These are phyloP conservation scores for Coemansia sp. DNA, from an alignment of 192 early-diverging fungal species.

Conservation along the genomic window DNA sequence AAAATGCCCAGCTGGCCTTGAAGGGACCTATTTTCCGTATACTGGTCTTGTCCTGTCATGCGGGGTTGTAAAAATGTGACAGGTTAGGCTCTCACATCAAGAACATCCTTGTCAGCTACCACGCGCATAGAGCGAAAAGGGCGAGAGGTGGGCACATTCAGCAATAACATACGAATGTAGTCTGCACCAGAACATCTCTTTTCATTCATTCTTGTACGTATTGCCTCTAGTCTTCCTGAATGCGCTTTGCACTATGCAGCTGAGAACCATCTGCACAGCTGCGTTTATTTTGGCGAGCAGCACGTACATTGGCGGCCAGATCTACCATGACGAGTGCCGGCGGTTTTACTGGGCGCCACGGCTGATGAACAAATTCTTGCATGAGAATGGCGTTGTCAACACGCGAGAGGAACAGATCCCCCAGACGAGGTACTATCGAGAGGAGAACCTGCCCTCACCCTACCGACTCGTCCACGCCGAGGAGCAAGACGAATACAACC, in stretches of 20 bases:
- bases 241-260: background rate
- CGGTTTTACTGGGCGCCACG: constrained; percentile 47
- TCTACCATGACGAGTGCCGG: constrained; percentile 43
- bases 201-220: too few relatives aligned
- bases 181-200: too few relatives aligned
- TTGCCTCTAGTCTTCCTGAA: too few relatives aligned
- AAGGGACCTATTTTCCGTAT: too few relatives aligned
- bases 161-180: too few relatives aligned
- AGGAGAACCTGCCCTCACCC: constrained; percentile 41
- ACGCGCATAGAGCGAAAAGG: too few relatives aligned
- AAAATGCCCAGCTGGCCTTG: too few relatives aligned
- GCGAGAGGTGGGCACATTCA: too few relatives aligned
- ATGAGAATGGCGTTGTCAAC: constrained; percentile 43
- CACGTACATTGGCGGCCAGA: constrained; percentile 16
- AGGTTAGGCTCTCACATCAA: too few relatives aligned
- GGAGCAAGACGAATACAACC: constrained; percentile 42
- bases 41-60: too few relatives aligned
- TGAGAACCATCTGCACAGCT: background rate
- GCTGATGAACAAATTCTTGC: constrained; percentile 50
- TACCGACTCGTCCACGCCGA: constrained; percentile 37
- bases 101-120: too few relatives aligned
- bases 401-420: constrained; percentile 35
- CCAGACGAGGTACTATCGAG: constrained; percentile 18
- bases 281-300: background rate
- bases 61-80: too few relatives aligned